These are phyloP conservation scores for Debaryomycetaceae sp. DNA, from an alignment of 1,139 yeast species.

Conservation along the genomic window DNA sequence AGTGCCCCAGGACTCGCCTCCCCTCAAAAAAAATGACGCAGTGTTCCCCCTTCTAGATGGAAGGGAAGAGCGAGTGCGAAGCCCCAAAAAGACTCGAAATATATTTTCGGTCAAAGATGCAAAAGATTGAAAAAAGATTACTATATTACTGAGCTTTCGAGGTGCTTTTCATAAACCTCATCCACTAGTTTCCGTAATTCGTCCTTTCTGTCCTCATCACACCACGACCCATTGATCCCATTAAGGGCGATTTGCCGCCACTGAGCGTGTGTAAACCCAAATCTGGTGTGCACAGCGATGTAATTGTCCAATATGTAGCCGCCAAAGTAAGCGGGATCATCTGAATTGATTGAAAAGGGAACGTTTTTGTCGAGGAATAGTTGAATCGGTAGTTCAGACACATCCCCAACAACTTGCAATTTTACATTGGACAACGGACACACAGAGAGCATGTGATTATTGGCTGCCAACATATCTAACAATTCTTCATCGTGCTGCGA, in stretches of 20 bases:
- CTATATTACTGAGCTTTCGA: too few relatives aligned
- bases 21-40: too few relatives aligned
- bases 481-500: slow-evolving; percentile 50
- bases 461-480: slow-evolving; percentile 49
- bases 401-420: slow-evolving; percentile 66
- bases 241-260: slow-evolving; percentile 59
- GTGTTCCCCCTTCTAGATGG: too few relatives aligned
- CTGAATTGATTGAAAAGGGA: slow-evolving; percentile 75
- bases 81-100: too few relatives aligned
- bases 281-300: slow-evolving; percentile 56
- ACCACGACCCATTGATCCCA: slow-evolving; percentile 71
- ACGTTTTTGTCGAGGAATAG: slow-evolving; percentile 55
- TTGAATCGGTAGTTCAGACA: slow-evolving; percentile 60
- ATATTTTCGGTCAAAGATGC: too few relatives aligned
- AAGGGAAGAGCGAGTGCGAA: too few relatives aligned
- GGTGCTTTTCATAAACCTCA: slow-evolving; percentile 43
- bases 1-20: too few relatives aligned
- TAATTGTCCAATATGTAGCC: slow-evolving; percentile 78
- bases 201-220: slow-evolving; percentile 47
- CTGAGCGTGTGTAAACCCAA: slow-evolving; percentile 51
- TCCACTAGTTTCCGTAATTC: slow-evolving; percentile 42
- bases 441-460: slow-evolving; percentile 55
- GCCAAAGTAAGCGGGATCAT: slow-evolving; percentile 85
- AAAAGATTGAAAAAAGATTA: too few relatives aligned
- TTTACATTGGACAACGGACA: slow-evolving; percentile 77